Base-by-base conservation (phyloP, 495 filamentous ascomycete species). In the Neurospora sp. region DNA sequence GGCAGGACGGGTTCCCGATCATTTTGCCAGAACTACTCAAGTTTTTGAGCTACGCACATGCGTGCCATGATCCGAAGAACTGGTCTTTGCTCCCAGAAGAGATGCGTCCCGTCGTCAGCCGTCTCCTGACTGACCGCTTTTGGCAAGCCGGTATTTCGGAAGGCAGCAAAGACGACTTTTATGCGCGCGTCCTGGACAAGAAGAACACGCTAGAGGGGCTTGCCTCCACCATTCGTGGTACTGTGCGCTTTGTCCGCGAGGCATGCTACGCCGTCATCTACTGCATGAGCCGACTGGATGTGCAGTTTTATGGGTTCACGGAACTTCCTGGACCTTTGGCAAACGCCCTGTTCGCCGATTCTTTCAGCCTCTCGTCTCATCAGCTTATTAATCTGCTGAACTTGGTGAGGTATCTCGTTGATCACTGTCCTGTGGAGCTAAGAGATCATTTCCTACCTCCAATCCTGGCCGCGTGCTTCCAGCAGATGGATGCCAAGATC, bases 61-160 rank as follows among this genome's bases (percentile, higher is more conserved):
- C 94, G n/a, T 97, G 96, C 76, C 93, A 97, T 79, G 93, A 97
- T 76, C 89, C 94, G 0, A 80, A 84, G 28, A 96, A 93, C 76
- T 99, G 96, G 96, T 86, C 85, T 28, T 86, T 88, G 54, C 82
- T 97, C n/a, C 90, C 94, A 13, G 82, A 84, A 42, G 93, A 97
- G 48, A 91, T 95, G 87, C 90, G 87, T 72, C 83, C 85, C 13
- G 89, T 97, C 19, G 90, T 97, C 38, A 89, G 89, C 39, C 89
- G 92, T 7, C 93, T 98, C 69, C 83, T 99, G 21, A 97, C 94
- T 2, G 96, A 99, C 83, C 91, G 96, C 34, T 98, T 99, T 78
- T 99, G 96, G 96, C 96, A 99, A 87, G 92, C 95, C 19, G 96
- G 96, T 19, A 99, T 99, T 48, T 98, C 96, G 0, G 92, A 88